These are phyloP conservation scores for Phytophthora meadii DNA, from an alignment of 352 stramenopile species.

Conservation along the genomic window DNA sequence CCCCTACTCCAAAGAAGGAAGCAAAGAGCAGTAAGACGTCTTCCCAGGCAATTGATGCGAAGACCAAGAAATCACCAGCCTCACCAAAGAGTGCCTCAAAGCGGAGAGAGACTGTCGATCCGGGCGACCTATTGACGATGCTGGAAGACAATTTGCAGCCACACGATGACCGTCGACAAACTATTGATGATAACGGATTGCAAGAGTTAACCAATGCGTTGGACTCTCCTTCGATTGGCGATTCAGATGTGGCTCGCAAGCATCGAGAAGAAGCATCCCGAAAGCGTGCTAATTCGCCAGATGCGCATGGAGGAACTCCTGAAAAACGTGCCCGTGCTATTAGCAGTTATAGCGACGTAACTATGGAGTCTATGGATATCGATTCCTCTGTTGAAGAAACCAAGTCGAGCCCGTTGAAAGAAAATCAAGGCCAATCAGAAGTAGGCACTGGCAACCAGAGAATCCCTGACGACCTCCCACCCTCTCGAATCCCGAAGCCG, in stretches of 20 bases:
- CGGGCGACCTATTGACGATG: conserved; percentile 47
- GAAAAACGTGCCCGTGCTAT: conserved; percentile 26
- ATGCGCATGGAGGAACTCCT: conserved; percentile 8
- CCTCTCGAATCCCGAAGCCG: conserved; percentile 10
- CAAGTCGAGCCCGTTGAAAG: conserved; percentile 4
- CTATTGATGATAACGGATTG: conserved; percentile 63
- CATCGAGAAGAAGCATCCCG: conserved; percentile 23
- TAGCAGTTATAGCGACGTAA: conserved; percentile 4
- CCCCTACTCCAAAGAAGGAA: conserved; percentile 6
- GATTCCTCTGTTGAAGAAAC: conserved; percentile 16
- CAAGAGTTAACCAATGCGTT: conserved; percentile 45
- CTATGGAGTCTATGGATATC: conserved; percentile 30
- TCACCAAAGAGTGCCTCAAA: conserved; percentile 13
- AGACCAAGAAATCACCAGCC: conserved; percentile 7
- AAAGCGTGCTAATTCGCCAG: conserved; percentile 36
- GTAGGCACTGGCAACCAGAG: conserved; percentile 6
- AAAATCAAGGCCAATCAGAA: conserved; percentile 5
- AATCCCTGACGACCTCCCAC: conserved; percentile 4
- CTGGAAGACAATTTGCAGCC: conserved; percentile 14
- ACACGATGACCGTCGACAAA: conserved; percentile 52
- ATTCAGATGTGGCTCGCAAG: conserved; percentile 8
- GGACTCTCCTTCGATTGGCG: conserved; percentile 8
- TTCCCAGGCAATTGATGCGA: conserved; percentile 13
- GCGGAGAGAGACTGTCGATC: conserved; percentile 61
- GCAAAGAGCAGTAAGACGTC: conserved; percentile 6